A percentile compares a stretch with the other conserved stretches of the same genome.
Conservation (phyloP, 352 stramenopile genomes). For the Elongisporangium prolatum region DNA sequence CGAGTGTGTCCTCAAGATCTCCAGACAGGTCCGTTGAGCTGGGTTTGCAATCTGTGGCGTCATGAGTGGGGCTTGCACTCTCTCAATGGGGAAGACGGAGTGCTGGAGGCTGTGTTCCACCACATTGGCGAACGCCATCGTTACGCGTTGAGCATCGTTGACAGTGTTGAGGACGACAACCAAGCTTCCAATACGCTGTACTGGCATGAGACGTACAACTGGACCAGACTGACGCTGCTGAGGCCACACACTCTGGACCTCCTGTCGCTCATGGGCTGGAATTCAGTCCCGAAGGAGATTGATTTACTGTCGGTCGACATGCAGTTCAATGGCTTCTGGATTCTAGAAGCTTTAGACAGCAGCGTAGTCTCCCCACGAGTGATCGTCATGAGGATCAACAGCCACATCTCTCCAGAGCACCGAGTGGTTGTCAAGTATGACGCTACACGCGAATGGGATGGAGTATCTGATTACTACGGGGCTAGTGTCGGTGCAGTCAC, state of each 20-base stretch:
- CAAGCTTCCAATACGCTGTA: slow-evolving; percentile 61
- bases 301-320: slow-evolving; percentile 70
- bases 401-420: slow-evolving; percentile 42
- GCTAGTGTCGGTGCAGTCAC: slow-evolving; percentile 45
- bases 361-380: slow-evolving; percentile 39
- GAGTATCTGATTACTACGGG: slow-evolving; percentile 50
- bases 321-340: slow-evolving; percentile 77
- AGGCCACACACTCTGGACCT: slow-evolving; percentile 61
- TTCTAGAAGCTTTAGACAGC: slow-evolving; percentile 49
- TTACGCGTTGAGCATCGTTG: slow-evolving; percentile 30
- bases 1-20: slow-evolving; percentile 13
- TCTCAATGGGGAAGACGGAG: slow-evolving; percentile 70
- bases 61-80: slow-evolving; percentile 64
- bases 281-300: slow-evolving; percentile 32
- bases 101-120: slow-evolving; percentile 54
- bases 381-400: slow-evolving; percentile 61
- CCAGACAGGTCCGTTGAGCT: slow-evolving; percentile 10
- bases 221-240: slow-evolving; percentile 61
- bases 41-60: slow-evolving; percentile 56
- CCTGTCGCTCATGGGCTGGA: slow-evolving; percentile 43
- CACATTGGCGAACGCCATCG: slow-evolving; percentile 28
- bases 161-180: slow-evolving; percentile 59
- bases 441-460: slow-evolving; percentile 38
- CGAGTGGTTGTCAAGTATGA: slow-evolving; percentile 41
- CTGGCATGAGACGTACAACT: slow-evolving; percentile 36